A percentile compares a stretch with the other conserved stretches of the same genome.
These are phyloP conservation scores for Gossypium schwendimanii DNA, from an alignment of 441 rosid species.

Conservation along the genomic window DNA sequence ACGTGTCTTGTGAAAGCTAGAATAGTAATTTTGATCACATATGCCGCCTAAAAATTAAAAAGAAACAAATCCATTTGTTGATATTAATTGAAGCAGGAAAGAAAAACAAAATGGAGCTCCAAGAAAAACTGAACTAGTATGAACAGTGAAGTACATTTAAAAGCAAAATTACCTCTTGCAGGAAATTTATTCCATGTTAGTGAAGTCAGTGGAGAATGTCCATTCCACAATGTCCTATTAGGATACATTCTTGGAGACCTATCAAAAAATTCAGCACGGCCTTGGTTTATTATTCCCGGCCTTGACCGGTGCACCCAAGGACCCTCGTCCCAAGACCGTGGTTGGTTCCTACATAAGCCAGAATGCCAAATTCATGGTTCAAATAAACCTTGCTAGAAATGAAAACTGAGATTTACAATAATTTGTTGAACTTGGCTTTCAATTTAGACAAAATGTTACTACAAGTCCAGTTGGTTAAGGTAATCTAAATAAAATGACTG, in stretches of 20 bases:
- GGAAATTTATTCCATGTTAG: slow-evolving; percentile 57
- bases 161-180: slow-evolving; percentile 37
- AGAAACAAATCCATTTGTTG: not conserved
- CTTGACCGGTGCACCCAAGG: slow-evolving; percentile 18
- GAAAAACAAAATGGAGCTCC: not conserved
- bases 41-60: slow-evolving; percentile 23
- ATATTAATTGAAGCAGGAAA: not conserved
- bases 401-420: not conserved
- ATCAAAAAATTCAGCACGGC: slow-evolving; percentile 51
- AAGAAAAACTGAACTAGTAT: not conserved
- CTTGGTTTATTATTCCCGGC: slow-evolving; percentile 23
- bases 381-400: not conserved
- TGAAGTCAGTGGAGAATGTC: slow-evolving; percentile 31
- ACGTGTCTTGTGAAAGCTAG: slow-evolving; percentile 58
- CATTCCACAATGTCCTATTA: slow-evolving; percentile 44
- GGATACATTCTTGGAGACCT: slow-evolving; percentile 36
- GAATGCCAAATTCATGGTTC: not conserved
- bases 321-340: slow-evolving; percentile 20
- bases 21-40: slow-evolving; percentile 43
- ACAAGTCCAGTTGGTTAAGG: not conserved
- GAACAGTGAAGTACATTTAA: not conserved
- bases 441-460: not conserved
- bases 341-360: slow-evolving; percentile 23
- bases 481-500: not conserved
- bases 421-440: not conserved